These are phyloP conservation scores for Logfia minima DNA, from an alignment of 129 eudicot species.

Conservation along the genomic window DNA sequence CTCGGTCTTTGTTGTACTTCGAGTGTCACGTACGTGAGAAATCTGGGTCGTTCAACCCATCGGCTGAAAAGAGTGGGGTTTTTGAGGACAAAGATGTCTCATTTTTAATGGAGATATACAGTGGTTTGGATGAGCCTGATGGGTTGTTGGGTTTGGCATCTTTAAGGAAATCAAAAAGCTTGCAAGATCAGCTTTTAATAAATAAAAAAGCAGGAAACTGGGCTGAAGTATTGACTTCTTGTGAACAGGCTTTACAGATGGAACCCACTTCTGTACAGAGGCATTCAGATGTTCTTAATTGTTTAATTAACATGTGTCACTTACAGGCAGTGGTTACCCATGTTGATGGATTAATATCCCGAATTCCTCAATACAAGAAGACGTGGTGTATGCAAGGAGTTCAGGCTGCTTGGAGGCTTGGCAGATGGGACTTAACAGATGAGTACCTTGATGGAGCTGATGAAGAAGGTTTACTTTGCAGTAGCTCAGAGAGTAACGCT, in stretches of 20 bases:
- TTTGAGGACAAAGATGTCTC: constrained; percentile 94
- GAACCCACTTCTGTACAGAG: constrained; percentile 93
- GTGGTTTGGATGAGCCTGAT: constrained; percentile 95
- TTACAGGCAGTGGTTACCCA: constrained; percentile 95
- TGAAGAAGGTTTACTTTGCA: constrained; percentile 85
- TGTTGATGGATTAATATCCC: constrained; percentile 87
- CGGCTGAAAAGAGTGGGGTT: constrained; percentile 75
- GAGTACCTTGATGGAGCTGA: constrained; percentile 87
- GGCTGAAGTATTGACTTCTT: constrained; percentile 95
- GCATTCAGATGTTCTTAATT: constrained; percentile 94
- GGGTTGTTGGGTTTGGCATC: constrained; percentile 91
- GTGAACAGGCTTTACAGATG: constrained; percentile 99
- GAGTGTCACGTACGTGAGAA: constrained; percentile 90
- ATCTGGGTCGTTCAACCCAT: constrained; percentile 94
- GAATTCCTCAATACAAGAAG: constrained; percentile 84
- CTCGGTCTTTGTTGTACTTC: constrained; percentile 86
- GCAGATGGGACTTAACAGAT: constrained; percentile 94
- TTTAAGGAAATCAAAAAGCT: constrained; percentile 80
- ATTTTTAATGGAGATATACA: constrained; percentile 84
- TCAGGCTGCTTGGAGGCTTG: constrained; percentile 99
- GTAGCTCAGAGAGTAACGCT: constrained; percentile 95
- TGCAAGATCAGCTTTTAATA: constrained; percentile 80
- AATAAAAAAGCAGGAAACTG: constrained; percentile 97
- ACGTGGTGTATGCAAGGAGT: constrained; percentile 99
- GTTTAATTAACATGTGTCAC: constrained; percentile 92